Base-by-base conservation (phyloP, 352 stramenopile species). In the Globisporangium cystogenes region DNA sequence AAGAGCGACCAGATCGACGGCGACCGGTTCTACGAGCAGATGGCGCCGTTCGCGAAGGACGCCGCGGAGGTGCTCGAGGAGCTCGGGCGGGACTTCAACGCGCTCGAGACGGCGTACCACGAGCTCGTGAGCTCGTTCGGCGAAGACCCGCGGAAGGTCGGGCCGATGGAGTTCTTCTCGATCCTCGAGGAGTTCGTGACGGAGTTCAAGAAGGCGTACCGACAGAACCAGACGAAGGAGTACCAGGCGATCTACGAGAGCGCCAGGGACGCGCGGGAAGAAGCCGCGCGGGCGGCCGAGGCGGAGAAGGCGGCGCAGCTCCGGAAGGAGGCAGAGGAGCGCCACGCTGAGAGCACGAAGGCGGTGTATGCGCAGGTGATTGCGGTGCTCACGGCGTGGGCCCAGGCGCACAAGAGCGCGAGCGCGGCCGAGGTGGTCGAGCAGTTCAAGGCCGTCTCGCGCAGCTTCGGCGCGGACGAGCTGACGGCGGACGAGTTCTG, bases 161-260 rank as follows among this genome's bases (percentile, higher is more conserved):
- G 82, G 3, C 78, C 84, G 2, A 90, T 86, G 57, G 81, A 92
- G 23, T 94, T 93, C 50, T 94, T 94, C 44, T 67, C 71, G 14
- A 87, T 91, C 50, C 23, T 94, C 42, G 77, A 93, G 46, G 80
- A 93, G 50, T 94, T 94, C 52, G 74, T 90, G 37, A 84, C 64
- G 1, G 84, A 92, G 47, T 90, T 94, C 57, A 94, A 94, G 64
- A 94, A 94, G 55, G 83, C 83, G 0, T 94, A 91, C 43, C 81
- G 83, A 29, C 78, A 91, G 59, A 94, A 94, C 40, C 83, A 94
- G 48, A 91, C 80, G 6, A 94, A 94, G 59, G 83, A 94, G 57
- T 90, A 83, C 48, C 73, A 89, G 49, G 48, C 72, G 2, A 90
- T 92, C 41, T 94, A 87, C 27, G 78, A 90, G n/a, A 70, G 65